Evolutionary conservation across 805 yeast species (phyloP).

Genomic region (Wickerhamiella alocasiicola): DNA sequence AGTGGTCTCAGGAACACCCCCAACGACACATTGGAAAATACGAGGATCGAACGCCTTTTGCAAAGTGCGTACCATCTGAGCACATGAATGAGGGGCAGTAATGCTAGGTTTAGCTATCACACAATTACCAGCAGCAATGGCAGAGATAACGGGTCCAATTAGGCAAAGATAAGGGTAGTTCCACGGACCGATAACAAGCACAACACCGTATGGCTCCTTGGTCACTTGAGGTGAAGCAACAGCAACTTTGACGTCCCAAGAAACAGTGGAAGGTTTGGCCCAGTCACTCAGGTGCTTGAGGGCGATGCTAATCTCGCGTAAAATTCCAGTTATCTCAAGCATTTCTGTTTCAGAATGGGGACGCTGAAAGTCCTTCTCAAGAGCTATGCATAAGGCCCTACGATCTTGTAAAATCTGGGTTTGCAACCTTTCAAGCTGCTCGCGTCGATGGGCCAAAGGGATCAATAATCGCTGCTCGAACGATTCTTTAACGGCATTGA

Average conservation of each 20-base stretch:
- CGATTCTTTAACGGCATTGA: no score
- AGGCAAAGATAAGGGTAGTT: constrained; percentile 64
- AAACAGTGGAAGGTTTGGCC: constrained; percentile 37
- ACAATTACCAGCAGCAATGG: constrained; percentile 75
- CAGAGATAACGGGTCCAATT: constrained; percentile 57
- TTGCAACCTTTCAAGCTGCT: constrained; percentile 56
- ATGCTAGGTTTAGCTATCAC: constrained; percentile 72
- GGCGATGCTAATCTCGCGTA: constrained; percentile 45
- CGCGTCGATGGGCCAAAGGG: constrained; percentile 40
- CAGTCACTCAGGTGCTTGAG: constrained; percentile 50
- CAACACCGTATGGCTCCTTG: constrained; percentile 42
- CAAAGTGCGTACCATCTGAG: constrained; percentile 44
- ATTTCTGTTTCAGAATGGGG: constrained; percentile 47
- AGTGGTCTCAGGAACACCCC: constrained; percentile 55
- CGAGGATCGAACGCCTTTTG: constrained; percentile 41
- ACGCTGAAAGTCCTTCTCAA: constrained; percentile 56
- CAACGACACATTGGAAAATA: constrained; percentile 52
- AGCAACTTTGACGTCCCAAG: constrained; percentile 21
- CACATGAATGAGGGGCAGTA: constrained; percentile 48
- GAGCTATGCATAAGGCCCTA: constrained; percentile 42
- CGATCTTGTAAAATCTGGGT: constrained; percentile 47
- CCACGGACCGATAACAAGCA: constrained; percentile 65
- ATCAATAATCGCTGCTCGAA: no score
- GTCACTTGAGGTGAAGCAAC: constrained; percentile 14
- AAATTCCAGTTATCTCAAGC: constrained; percentile 41